Conservation (phyloP, 768 basidiomycete genomes). For the Amylocystis lapponica region DNA sequence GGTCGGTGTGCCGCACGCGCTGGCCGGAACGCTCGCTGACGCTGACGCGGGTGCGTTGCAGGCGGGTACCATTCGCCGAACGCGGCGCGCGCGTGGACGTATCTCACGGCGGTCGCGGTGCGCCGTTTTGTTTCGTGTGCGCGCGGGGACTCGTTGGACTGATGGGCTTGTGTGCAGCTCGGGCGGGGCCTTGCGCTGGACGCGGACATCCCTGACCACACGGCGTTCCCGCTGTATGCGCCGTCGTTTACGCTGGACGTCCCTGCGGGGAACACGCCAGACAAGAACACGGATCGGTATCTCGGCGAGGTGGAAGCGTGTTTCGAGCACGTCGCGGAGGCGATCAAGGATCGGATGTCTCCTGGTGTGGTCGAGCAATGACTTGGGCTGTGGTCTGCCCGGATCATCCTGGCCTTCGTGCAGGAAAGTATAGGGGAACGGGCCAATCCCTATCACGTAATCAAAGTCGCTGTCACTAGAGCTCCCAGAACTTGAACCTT, state of each 20-base stretch:
- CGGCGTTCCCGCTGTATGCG: constrained; percentile 62
- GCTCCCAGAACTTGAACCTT: too few relatives aligned
- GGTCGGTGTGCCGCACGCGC: constrained; percentile 35
- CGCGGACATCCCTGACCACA: constrained; percentile 70
- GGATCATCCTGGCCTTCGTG: too few relatives aligned
- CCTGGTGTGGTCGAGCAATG: too few relatives aligned
- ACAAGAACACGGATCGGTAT: constrained; percentile 64
- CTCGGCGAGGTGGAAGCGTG: constrained; percentile 36
- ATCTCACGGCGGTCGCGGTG: constrained; percentile 72
- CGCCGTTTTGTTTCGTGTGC: constrained; percentile 23
- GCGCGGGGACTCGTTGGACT: not conserved
- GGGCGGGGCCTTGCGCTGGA: constrained; percentile 51
- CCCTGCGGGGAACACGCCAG: constrained; percentile 63
- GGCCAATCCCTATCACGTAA: too few relatives aligned
- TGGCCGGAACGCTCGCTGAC: not conserved
- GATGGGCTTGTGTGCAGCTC: constrained; percentile 33
- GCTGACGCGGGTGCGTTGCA: constrained; percentile 11
- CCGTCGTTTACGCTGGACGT: constrained; percentile 83
- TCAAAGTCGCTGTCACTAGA: too few relatives aligned
- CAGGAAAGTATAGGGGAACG: too few relatives aligned
- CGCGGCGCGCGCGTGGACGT: constrained; percentile 82
- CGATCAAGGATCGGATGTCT: constrained; percentile 7
- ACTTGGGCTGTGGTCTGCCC: too few relatives aligned
- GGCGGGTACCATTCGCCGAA: constrained; percentile 86
- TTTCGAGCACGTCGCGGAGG: constrained; percentile 14